These are phyloP conservation scores for Venturiaceae sp. DNA, from an alignment of 2,329 filamentous ascomycete species.

Conservation along the genomic window DNA sequence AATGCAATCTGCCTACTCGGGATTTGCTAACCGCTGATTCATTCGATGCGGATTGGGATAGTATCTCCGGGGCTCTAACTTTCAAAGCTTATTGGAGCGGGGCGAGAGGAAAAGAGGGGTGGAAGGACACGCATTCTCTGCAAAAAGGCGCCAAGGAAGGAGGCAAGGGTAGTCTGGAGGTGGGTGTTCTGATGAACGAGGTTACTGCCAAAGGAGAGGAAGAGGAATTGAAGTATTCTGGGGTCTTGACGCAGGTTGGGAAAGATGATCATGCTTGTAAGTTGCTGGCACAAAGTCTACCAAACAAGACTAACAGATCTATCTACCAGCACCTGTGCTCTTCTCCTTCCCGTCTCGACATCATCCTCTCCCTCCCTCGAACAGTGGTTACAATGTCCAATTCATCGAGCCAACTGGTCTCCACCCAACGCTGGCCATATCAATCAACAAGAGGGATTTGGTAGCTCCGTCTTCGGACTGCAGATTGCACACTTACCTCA, in stretches of 20 bases:
- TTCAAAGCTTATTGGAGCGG: slow-evolving; percentile 54
- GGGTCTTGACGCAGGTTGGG: slow-evolving; percentile 69
- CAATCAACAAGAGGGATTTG: slow-evolving; percentile 34
- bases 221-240: slow-evolving; percentile 69
- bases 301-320: not conserved
- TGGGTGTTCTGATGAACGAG: slow-evolving; percentile 67
- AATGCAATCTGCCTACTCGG: slow-evolving; percentile 42
- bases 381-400: not conserved
- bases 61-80: slow-evolving; percentile 54
- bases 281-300: slow-evolving; percentile 12
- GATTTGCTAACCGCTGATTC: slow-evolving; percentile 46
- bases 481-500: slow-evolving; percentile 68
- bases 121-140: slow-evolving; percentile 35
- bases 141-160: slow-evolving; percentile 9
- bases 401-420: slow-evolving; percentile 69
- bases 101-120: slow-evolving; percentile 19
- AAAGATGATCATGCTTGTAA: slow-evolving; percentile 58
- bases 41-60: slow-evolving; percentile 71
- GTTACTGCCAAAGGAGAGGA: slow-evolving; percentile 44
- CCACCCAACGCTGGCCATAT: slow-evolving; percentile 69
- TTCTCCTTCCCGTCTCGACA: slow-evolving; percentile 83
- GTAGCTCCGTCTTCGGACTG: slow-evolving; percentile 42
- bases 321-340: slow-evolving; percentile 52
- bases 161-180: slow-evolving; percentile 55
- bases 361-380: slow-evolving; percentile 38